Base-by-base conservation (phyloP, 352 stramenopile genomes). In the Phytopythium cucurbitacearum region DNA sequence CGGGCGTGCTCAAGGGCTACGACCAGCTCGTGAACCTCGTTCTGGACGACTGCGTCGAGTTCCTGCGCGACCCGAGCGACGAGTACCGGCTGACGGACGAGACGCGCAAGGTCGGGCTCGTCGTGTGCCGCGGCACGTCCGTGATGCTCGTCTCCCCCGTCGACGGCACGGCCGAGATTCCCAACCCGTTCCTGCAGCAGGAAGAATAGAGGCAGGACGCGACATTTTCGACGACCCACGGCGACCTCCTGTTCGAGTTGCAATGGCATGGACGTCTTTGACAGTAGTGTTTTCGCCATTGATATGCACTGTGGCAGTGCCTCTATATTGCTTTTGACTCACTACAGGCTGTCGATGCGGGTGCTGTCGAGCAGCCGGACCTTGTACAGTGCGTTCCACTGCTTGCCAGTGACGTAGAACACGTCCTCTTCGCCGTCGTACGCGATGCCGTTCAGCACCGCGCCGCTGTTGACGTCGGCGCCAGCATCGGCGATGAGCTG, bases 21-120 rank as follows among this genome's bases (percentile, higher is more conserved):
- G 96, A 99, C 69, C 89, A 98, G 64, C 73, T 99, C 37, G 92
- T 98, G 39, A 99, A 99, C 81, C 80, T 99, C 40, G 96, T 98
- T 44, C 81, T 99, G 48, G 96, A 99, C 60, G 92, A 99, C 64
- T 96, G 90, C 62, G 74, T 98, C 53, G 96, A 99, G 78, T 98
- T 94, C 64, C 45, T 99, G 61, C 83, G 94, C 73, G 90, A 97
- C 66, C 77, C 88, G 5, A 94, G 89, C 52, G 91, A 98, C 66
- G 69, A 85, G 45, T 87, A 95, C 70, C 71, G 69, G 54, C 76
- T 96, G 48, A 98, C 91, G 32, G 84, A 96, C 58, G 72, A 96
- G 65, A 97, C 89, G 49, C 77, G 96, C 60, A 91, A 89, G 67
- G 76, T 99, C 45, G 96, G 96, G 7, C 72, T 98, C 35, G 86